These are phyloP conservation scores for Papiliotrema nemorosa DNA, from an alignment of 1,284 basidiomycete genomes.

Conservation along the genomic window DNA sequence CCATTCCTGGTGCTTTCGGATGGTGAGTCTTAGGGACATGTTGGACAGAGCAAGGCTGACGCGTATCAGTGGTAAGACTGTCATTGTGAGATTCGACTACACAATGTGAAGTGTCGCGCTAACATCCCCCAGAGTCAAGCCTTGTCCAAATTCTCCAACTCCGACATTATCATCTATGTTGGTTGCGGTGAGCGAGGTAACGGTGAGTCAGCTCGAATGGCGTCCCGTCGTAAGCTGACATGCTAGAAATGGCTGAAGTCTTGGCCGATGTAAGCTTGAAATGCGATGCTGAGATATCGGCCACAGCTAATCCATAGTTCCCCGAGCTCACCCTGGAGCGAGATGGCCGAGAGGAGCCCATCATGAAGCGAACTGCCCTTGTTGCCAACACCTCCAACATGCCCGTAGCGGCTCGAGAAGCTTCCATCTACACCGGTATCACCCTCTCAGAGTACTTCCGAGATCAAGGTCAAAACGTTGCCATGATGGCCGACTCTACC, in stretches of 20 bases:
- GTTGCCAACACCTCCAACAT: conserved; percentile 99
- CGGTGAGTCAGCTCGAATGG: conserved; percentile 55
- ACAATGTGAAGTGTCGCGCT: not conserved
- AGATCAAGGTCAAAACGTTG: conserved; percentile 95
- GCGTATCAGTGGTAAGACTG: conserved; percentile 69
- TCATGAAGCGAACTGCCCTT: conserved; percentile 99
- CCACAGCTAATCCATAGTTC: conserved; percentile 61
- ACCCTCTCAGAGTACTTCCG: conserved; percentile 99
- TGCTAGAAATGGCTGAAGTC: conserved; percentile 89
- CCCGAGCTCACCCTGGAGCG: conserved; percentile 90
- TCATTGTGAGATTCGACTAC: conserved; percentile 64
- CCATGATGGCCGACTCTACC: conserved; percentile 99
- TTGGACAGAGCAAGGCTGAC: conserved; percentile 6
- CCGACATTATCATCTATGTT: conserved; percentile 98
- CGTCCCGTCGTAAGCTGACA: conserved; percentile 6
- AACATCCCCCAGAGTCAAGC: conserved; percentile 57
- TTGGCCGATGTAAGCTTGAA: conserved; percentile 81
- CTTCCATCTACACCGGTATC: conserved; percentile 99
- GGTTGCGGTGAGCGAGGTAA: conserved; percentile 94
- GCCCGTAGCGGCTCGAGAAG: conserved; percentile 99
- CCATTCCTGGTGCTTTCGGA: conserved; percentile 98
- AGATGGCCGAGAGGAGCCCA: conserved; percentile 89
- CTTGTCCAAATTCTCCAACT: conserved; percentile 98
- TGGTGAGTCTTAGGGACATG: conserved; percentile 53
- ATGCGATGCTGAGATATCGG: not conserved